Conservation (phyloP, 306 rosid species). For the Lithocarpus polystachyus region DNA sequence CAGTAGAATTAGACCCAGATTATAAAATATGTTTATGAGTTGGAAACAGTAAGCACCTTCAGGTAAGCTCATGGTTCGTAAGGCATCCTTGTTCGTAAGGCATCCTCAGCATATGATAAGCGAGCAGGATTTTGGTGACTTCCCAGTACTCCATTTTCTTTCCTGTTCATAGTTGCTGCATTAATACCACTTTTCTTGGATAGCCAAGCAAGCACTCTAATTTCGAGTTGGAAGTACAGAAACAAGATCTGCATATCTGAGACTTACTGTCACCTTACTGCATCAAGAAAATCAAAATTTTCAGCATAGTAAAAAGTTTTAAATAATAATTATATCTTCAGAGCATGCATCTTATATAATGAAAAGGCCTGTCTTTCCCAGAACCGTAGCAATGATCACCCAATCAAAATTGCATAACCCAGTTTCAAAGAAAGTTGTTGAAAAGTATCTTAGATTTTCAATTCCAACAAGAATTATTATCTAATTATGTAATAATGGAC, state of each 20-base stretch:
- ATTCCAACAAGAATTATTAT: not conserved
- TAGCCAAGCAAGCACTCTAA: constrained; percentile 81
- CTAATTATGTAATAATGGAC: not conserved
- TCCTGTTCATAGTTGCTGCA: constrained; percentile 40
- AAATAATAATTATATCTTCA: too few relatives aligned
- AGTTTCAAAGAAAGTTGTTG: not conserved
- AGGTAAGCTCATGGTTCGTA: constrained; percentile 77
- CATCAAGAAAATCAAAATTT: constrained; percentile 31
- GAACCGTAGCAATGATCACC: not conserved
- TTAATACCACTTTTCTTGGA: constrained; percentile 40
- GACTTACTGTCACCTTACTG: constrained; percentile 89
- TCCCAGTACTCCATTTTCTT: constrained; percentile 53
- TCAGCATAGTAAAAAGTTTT: constrained; percentile 16
- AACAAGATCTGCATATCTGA: constrained; percentile 75
- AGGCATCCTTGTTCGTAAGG: constrained; percentile 84
- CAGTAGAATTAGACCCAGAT: not conserved
- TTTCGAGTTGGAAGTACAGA: constrained; percentile 68
- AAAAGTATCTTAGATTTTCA: not conserved
- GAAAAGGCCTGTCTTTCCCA: not conserved
- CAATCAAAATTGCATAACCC: not conserved
- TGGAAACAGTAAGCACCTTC: constrained; percentile 54
- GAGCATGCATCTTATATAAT: not conserved
- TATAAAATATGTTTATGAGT: not conserved
- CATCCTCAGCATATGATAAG: constrained; percentile 83
- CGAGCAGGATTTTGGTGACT: constrained; percentile 56